Evolutionary conservation across 768 basidiomycete species (phyloP).

Genomic region (Hypholoma fasciculare): DNA sequence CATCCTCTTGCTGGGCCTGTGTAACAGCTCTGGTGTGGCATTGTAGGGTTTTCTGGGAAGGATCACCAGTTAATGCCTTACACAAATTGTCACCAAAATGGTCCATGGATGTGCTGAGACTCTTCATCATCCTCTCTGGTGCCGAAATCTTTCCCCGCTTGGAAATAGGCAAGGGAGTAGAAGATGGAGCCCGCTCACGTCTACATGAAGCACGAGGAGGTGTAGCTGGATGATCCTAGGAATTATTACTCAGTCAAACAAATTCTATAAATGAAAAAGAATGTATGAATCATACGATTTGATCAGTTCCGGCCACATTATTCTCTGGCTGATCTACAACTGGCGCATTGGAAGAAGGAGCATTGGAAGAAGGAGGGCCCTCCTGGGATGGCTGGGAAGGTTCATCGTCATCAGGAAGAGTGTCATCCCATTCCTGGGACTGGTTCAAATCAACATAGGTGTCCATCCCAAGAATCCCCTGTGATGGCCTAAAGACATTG

Average conservation of each 20-base stretch:
- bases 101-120: constrained; percentile 6
- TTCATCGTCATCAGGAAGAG: too few relatives aligned
- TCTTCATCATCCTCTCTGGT: constrained; percentile 4
- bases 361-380: neutral
- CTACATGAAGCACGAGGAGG: constrained; percentile 6
- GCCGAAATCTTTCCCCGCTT: neutral
- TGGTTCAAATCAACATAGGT: too few relatives aligned
- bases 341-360: neutral
- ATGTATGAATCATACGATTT: too few relatives aligned
- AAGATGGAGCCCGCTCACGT: constrained; percentile 6
- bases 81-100: neutral
- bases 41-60: constrained; percentile 11
- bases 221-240: constrained; percentile 1
- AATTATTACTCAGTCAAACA: neutral
- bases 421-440: too few relatives aligned
- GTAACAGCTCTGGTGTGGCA: constrained; percentile 11
- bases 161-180: neutral
- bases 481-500: constrained; percentile 1
- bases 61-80: constrained; percentile 10
- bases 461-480: neutral
- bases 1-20: constrained; percentile 12
- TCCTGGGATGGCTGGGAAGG: neutral
- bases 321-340: neutral
- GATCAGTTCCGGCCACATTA: too few relatives aligned
- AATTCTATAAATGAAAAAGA: too few relatives aligned